Base-by-base conservation (phyloP, 192 early-diverging fungal species). In the Coemansia sp. region DNA sequence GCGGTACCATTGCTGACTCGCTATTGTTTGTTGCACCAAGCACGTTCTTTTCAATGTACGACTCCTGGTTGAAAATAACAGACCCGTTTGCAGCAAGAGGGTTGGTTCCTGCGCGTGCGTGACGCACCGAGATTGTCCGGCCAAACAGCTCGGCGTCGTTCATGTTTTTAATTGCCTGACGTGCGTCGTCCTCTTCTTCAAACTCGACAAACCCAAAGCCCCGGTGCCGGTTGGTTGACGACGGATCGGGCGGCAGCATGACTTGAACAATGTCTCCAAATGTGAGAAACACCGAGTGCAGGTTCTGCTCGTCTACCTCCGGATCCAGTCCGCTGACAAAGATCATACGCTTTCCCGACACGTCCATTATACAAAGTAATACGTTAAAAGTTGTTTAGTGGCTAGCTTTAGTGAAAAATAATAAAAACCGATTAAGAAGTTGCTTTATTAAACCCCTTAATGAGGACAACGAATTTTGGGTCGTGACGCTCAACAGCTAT, bases 171-270 rank as follows among this genome's bases (percentile, higher is more conserved):
- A 92, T 87, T n/a, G 97, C 95, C 19, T 90, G 93, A 44, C 66
- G 22, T 2, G 93, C 92, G 80, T 99, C 96, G 31, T 85, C 87
- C 6, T 86, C 65, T 14, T 83, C 72, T 68, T 97, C 96, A 69
- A 91, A 99, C 72, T 97, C 94, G 15, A 99, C 83, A 77, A 99
- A 97, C 11, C 90, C 95, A 72, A 98, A 98, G 9, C 97, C 97
- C 38, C 94, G 87, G 74, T 97, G 95, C 26, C 78, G 78, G 58
- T 88, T 88, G 34, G 88, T 82, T n/a, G 90, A 88, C 23, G 85
- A 83, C 11, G 87, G 85, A 78, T 96, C 93, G 9, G 85, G 81
- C 3, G 95, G 94, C 44, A 99, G 82, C 46, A 93, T 89, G 17
- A 98, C 85, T 52, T 88, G 85, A 11, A 91, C 85, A 64, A 99